phyloP scores from a whole-genome alignment of 2,329 filamentous ascomycete species.

The Neonectria sp. region DNA sequence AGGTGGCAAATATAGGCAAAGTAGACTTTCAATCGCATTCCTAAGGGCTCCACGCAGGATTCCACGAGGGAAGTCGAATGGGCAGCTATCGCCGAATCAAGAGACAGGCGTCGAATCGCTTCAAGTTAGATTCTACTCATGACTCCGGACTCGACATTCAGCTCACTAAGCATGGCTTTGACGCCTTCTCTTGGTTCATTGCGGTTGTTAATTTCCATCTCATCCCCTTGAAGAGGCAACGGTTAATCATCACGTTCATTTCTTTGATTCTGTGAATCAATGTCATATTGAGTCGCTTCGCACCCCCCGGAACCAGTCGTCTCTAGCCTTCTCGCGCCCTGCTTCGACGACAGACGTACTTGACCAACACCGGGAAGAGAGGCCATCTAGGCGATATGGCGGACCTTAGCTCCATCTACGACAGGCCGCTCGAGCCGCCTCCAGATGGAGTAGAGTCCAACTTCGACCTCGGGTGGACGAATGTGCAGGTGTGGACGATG shows the following conservation, averaged over 20 bases:
- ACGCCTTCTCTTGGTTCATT: too few species aligned
- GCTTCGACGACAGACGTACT: not conserved
- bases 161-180: too few species aligned
- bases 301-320: not conserved
- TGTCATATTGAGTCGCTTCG: not conserved
- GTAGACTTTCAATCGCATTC: too few species aligned
- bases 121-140: not conserved
- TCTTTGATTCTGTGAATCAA: too few species aligned
- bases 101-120: not conserved
- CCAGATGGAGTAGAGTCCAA: conserved; percentile 17
- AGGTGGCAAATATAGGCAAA: too few species aligned
- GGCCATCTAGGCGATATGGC: not conserved
- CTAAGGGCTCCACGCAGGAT: not conserved
- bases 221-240: too few species aligned
- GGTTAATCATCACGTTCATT: too few species aligned
- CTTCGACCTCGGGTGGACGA: conserved; percentile 16
- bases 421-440: conserved; percentile 18
- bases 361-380: too few species aligned
- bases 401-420: not conserved
- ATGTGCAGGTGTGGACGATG: conserved; percentile 12
- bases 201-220: too few species aligned
- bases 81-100: not conserved
- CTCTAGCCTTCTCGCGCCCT: not conserved
- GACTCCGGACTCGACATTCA: not conserved
- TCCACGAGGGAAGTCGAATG: not conserved